Base-by-base conservation (phyloP, 2,329 filamentous ascomycete genomes). In the Sporothrix dimorphospora region DNA sequence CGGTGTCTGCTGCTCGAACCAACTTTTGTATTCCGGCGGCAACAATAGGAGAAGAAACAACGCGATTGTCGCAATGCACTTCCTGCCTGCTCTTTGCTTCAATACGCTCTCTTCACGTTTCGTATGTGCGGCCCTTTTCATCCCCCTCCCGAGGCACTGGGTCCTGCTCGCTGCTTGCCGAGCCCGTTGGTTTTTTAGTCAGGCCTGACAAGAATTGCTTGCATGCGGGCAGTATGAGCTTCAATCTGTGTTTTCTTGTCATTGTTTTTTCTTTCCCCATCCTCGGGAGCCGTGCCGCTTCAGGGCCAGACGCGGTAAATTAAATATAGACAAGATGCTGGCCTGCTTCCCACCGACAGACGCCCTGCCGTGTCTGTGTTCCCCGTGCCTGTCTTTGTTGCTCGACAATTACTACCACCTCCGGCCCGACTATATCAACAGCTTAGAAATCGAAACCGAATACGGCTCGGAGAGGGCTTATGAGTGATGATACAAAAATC, bases 171-270 rank as follows among this genome's bases (percentile, higher is more conserved):
- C 34, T 40, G 34, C 57, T 61, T 61, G 34, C 57, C 57, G 34
- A 42, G 57, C 57, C 57, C 34, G 34, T 61, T 42, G 16, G 11
- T 42, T 40, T 19, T 61, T 61, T 34, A 61, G 57, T 42, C 57
- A 61, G 57, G 38, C n/a, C 57, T 61, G 57, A 63, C 57, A 42
- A 63, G 34, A 63, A 63, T 63, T 40, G 34, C 57, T 24, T 24
- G 11, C 19, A 24, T 42, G n/a, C 27, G 11, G 57, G 53, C 53
- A 63, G 9, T 63, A 21, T 63, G 34, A 34, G 57, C 6, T 40
- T 63, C 24, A 21, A 63, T 24, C n/a, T 63, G 34, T 24, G 34
- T 61, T 61, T 4, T 19, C 30, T 38, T 40, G 34, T 42, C 57
- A n/a, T 42, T 42, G 57, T 63, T 40, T 42, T 21, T 4, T 42